These are phyloP conservation scores for Penicillium paxilli DNA, from an alignment of 495 filamentous ascomycete genomes.

Conservation along the genomic window DNA sequence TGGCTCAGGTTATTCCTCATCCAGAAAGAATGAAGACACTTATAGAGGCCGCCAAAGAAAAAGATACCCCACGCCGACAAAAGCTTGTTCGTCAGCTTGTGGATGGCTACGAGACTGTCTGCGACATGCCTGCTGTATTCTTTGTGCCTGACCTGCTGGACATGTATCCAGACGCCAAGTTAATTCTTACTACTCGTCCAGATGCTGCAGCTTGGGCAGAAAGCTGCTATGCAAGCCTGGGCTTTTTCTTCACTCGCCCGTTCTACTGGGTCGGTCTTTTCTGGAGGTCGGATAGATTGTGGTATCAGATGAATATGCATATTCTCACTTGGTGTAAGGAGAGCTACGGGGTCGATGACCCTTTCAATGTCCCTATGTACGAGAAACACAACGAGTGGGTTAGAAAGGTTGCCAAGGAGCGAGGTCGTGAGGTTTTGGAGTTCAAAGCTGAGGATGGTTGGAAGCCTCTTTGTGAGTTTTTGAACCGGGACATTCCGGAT, in stretches of 20 bases:
- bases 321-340: slow-evolving; percentile 11
- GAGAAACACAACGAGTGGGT: slow-evolving; percentile 11
- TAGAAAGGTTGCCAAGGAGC: neutral
- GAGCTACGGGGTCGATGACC: neutral
- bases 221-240: slow-evolving; percentile 7
- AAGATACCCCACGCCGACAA: neutral
- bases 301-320: slow-evolving; percentile 12
- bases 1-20: slow-evolving; percentile 17
- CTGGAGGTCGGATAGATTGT: slow-evolving; percentile 10
- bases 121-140: slow-evolving; percentile 16
- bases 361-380: slow-evolving; percentile 1
- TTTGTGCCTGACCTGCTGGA: slow-evolving; percentile 11
- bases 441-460: slow-evolving; percentile 18
- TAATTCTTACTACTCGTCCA: neutral
- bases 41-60: slow-evolving; percentile 1
- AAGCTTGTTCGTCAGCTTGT: slow-evolving; percentile 4
- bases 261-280: slow-evolving; percentile 7
- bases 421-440: slow-evolving; percentile 8
- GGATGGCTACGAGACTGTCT: slow-evolving; percentile 9
- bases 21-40: slow-evolving; percentile 3
- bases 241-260: slow-evolving; percentile 9
- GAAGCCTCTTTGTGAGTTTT: slow-evolving; percentile 11
- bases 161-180: slow-evolving; percentile 10
- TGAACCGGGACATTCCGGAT: slow-evolving; percentile 6
- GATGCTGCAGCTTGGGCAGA: slow-evolving; percentile 7